phyloP scores from a whole-genome alignment of 2,329 filamentous ascomycete species.

The Paecilomyces niveus region DNA sequence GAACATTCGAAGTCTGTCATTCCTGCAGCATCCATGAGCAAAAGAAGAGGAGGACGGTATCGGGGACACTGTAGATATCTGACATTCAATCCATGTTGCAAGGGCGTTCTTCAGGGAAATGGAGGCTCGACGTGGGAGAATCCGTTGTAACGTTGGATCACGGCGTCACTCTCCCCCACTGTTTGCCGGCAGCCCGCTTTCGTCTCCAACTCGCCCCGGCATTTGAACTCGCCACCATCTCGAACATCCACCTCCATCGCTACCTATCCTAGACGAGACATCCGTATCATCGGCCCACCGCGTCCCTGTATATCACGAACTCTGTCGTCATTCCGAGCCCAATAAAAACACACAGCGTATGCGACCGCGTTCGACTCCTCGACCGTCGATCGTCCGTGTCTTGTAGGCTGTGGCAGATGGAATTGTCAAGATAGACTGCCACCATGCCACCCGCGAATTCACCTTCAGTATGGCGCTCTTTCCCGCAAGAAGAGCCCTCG shows the following conservation, averaged over 20 bases:
- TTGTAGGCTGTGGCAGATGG: slow-evolving; percentile 3
- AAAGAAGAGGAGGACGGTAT: not conserved
- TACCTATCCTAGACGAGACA: not conserved
- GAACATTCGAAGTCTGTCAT: not conserved
- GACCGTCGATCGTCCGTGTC: not conserved
- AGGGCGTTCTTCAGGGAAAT: not conserved
- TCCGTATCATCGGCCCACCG: not conserved
- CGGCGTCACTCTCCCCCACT: not conserved
- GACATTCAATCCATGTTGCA: not conserved
- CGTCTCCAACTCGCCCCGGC: not conserved
- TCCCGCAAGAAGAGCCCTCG: slow-evolving; percentile 8
- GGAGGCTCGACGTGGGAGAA: not conserved
- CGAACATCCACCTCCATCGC: not conserved
- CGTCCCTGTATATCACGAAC: not conserved
- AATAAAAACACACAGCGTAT: not conserved
- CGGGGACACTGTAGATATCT: not conserved
- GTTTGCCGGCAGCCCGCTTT: not conserved
- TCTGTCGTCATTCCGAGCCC: not conserved
- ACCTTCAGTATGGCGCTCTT: slow-evolving; percentile 30
- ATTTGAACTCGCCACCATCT: not conserved
- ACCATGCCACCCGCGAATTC: slow-evolving; percentile 39
- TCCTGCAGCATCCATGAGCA: not conserved
- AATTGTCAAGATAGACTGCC: slow-evolving; percentile 1
- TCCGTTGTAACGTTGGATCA: no score
- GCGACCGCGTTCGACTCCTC: not conserved